Evolutionary conservation across 129 eudicot species (phyloP).

Genomic region (Centella asiatica): DNA sequence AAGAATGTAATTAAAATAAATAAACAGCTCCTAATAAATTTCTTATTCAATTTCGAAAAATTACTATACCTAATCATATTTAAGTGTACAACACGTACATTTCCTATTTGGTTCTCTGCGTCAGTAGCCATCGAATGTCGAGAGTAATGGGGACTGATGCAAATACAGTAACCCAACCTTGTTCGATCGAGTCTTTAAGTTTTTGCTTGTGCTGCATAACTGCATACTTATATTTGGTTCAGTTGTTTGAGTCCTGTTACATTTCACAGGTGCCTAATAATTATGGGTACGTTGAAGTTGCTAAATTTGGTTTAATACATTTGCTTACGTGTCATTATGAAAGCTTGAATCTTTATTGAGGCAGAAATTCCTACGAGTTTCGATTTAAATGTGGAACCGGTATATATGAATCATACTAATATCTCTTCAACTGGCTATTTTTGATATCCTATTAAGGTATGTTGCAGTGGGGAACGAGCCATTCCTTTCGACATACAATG

Average conservation of each 20-base stretch:
- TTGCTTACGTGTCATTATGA: no score
- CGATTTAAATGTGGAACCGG: no score
- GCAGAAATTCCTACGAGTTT: neutral
- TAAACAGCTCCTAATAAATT: no score
- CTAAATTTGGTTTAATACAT: neutral
- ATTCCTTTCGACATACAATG: conserved; percentile 60
- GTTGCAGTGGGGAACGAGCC: conserved; percentile 96
- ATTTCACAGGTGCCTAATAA: neutral
- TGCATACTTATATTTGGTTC: neutral
- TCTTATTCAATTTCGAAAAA: no score
- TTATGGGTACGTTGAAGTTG: neutral
- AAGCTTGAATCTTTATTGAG: no score
- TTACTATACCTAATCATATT: no score
- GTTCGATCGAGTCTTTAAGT: neutral
- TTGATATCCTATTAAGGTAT: conserved; percentile 35
- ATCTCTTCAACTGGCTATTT: neutral
- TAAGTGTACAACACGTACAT: no score
- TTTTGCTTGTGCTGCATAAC: neutral
- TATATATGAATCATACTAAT: neutral
- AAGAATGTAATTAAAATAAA: no score
- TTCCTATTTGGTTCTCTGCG: no score
- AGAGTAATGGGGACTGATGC: no score
- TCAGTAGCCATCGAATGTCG: no score
- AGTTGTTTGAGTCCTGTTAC: neutral
- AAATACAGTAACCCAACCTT: no score